Base-by-base conservation (phyloP, 2,329 filamentous ascomycete species). In the Penicillium paneum region DNA sequence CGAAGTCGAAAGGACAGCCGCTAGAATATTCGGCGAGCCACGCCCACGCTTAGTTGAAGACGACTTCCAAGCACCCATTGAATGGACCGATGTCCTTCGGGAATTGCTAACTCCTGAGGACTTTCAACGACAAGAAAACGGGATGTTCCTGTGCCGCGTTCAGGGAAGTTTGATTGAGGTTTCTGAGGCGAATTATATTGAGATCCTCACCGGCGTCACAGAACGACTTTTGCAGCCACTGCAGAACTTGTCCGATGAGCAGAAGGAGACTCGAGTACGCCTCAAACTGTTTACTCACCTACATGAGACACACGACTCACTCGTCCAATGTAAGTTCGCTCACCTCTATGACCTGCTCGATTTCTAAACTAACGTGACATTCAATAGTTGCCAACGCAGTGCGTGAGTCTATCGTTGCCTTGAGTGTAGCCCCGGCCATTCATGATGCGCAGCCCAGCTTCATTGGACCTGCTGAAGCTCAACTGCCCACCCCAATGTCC, bases 71-170 rank as follows among this genome's bases (percentile, higher is more conserved):
- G 11, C 0, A 4, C 15, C 19, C 26, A 41, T 42, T 15, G 7
- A 12, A 17, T 51, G 49, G 49, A 38, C 31, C 15, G 31, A 44
- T 21, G 26, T 51, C 2, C 39, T 51, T 7, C 12, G n/a, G 2
- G 5, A 21, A 17, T 13, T 4, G 17, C 21, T 38, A n/a, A 38
- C 3, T 2, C 5, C 21, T 3, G 12, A 4, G 1, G 32, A 51
- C 5, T 51, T 51, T 1, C 11, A 36, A n/a, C 7, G 2, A 3
- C 31, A 38, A 6, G 7, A 8, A 13, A 44, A 38, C 21, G 49
- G 39, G 2, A 35, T 43, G 21, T 51, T 38, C 17, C 32, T n/a
- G 5, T 51, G 49, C 31, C 21, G 24, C 2, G 32, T 43, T 1
- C 21, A 13, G 8, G 49, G 49, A 5, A 21, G 2, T 4, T 15